Evolutionary conservation across 1,139 yeast species (phyloP).

Genomic region (Taphrina pruni): DNA sequence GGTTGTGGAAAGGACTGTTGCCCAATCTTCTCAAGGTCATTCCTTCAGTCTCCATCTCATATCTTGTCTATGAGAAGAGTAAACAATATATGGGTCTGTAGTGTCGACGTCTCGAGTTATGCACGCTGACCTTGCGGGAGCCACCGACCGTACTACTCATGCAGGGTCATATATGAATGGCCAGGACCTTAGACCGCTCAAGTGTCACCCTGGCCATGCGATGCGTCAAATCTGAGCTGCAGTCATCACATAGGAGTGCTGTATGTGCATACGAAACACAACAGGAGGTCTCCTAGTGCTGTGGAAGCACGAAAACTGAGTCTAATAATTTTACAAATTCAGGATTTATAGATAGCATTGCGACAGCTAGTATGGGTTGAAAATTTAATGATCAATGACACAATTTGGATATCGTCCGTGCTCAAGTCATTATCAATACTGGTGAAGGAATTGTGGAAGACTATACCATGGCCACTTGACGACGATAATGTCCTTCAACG

Average conservation of each 20-base stretch:
- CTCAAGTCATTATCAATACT: not conserved
- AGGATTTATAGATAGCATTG: conserved; percentile 5
- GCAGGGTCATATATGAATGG: no score
- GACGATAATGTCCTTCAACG: no score
- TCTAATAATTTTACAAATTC: not conserved
- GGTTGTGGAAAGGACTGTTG: conserved; percentile 84
- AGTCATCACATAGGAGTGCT: not conserved
- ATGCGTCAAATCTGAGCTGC: no score
- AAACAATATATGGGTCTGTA: conserved; percentile 38
- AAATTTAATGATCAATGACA: conserved; percentile 5
- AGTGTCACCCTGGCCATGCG: no score
- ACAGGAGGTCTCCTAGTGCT: not conserved
- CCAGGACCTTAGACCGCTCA: no score
- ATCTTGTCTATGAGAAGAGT: conserved; percentile 83
- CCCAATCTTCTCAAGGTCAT: conserved; percentile 90
- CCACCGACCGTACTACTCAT: no score
- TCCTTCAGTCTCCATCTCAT: conserved; percentile 94
- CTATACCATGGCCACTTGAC: no score
- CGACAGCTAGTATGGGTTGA: not conserved
- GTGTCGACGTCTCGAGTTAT: conserved; percentile 1
- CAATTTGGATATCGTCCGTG: not conserved
- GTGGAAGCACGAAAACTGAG: not conserved
- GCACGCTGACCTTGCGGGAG: not conserved
- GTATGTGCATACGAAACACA: not conserved
- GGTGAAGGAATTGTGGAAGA: no score